A percentile compares a stretch with the other conserved stretches of the same genome.
Conservation (phyloP, 2,329 filamentous ascomycete genomes). For the Pseudofabraea citricarpa region DNA sequence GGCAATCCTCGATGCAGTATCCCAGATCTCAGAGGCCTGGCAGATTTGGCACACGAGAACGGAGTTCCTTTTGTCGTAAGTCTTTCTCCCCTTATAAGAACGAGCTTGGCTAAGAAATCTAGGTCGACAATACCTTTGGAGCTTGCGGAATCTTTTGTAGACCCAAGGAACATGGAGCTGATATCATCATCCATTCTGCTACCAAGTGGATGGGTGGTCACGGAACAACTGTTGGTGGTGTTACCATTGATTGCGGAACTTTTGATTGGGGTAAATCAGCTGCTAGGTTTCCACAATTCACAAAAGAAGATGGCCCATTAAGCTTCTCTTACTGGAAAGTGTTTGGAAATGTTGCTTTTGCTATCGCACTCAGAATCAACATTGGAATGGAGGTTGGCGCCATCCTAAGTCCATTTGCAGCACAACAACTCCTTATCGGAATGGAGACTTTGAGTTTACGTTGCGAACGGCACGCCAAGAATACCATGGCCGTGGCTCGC, state of each 20-base stretch:
- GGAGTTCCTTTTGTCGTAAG: conserved; percentile 48
- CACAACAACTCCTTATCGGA: background rate
- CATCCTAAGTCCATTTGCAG: background rate
- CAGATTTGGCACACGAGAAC: conserved; percentile 68
- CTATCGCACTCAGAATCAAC: background rate
- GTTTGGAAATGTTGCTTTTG: background rate
- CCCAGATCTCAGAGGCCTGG: conserved; percentile 86
- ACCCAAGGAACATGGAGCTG: conserved; percentile 85
- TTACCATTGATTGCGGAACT: conserved; percentile 83
- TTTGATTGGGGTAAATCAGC: conserved; percentile 78
- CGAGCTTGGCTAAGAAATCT: conserved; percentile 9
- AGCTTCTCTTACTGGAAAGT: background rate
- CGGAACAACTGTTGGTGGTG: conserved; percentile 83
- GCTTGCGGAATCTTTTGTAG: conserved; percentile 85
- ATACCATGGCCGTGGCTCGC: background rate
- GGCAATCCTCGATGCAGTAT: conserved; percentile 93
- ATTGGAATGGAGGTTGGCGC: background rate
- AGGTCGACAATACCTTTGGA: conserved; percentile 94
- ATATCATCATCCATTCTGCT: conserved; percentile 90
- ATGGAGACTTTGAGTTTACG: background rate
- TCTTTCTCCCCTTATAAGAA: conserved; percentile 4
- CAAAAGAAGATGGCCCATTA: background rate
- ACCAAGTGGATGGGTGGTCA: conserved; percentile 98
- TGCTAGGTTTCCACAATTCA: background rate
- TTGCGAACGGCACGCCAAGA: background rate